Evolutionary conservation across 352 stramenopile genomes (phyloP).

Genomic region (Aphanomyces euteiches): DNA sequence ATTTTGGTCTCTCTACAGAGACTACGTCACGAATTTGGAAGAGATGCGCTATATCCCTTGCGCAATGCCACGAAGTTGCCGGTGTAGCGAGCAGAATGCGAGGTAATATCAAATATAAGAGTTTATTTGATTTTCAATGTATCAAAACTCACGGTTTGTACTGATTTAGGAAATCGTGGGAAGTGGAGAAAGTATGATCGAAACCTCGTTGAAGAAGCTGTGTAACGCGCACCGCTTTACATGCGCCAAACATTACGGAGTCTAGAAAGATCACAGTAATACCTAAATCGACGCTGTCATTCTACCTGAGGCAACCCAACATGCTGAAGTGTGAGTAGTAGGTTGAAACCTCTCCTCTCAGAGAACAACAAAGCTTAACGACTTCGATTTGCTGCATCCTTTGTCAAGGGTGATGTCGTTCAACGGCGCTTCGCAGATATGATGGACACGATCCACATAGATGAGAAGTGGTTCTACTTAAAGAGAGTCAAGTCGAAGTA

Average conservation of each 20-base stretch:
- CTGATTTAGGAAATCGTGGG: no score
- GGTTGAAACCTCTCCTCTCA: background rate
- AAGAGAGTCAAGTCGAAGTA: background rate
- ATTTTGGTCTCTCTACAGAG: no score
- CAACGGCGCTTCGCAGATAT: background rate
- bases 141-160: no score
- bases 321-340: background rate
- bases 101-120: no score
- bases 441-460: background rate
- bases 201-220: no score
- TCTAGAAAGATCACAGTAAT: background rate
- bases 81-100: no score
- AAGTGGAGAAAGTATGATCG: no score
- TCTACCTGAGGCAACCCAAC: background rate
- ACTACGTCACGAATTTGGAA: no score
- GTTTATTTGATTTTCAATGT: no score
- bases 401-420: background rate
- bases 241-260: background rate
- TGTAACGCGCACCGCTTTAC: background rate
- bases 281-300: background rate
- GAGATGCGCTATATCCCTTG: no score
- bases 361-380: background rate
- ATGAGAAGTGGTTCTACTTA: constrained; percentile 24
- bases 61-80: no score
- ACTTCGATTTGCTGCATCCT: background rate